phyloP scores from a whole-genome alignment of 768 basidiomycete genomes.

The Cystofilobasidium capitatum region DNA sequence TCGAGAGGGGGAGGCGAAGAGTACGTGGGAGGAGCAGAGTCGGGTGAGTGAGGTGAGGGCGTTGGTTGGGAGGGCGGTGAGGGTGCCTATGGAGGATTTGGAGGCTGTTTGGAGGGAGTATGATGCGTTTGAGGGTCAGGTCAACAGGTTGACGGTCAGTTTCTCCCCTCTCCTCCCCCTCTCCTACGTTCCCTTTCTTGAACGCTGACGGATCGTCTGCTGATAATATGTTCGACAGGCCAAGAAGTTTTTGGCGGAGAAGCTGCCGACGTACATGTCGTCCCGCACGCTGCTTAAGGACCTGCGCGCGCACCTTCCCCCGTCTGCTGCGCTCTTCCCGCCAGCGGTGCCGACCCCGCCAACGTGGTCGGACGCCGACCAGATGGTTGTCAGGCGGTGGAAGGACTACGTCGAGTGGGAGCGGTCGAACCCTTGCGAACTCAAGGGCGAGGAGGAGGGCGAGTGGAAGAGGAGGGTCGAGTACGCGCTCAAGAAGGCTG shows the following conservation, averaged over 20 bases:
- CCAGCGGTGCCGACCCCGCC: constrained; percentile 58
- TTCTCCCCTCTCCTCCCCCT: neutral
- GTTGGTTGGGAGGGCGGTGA: constrained; percentile 85
- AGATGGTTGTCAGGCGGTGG: constrained; percentile 73
- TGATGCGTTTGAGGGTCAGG: constrained; percentile 75
- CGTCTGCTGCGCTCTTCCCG: constrained; percentile 34
- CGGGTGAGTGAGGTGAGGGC: constrained; percentile 88
- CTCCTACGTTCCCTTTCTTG: neutral
- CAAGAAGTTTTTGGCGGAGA: constrained; percentile 88
- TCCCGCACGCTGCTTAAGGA: constrained; percentile 80
- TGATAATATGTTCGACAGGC: constrained; percentile 46
- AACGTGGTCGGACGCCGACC: constrained; percentile 61
- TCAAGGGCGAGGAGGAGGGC: constrained; percentile 65
- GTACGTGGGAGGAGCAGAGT: constrained; percentile 91
- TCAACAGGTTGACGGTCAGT: constrained; percentile 75
- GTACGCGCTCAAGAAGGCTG: constrained; percentile 76
- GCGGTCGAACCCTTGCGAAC: constrained; percentile 82
- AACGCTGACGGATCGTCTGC: neutral
- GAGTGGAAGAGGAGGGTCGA: constrained; percentile 53
- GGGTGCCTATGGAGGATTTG: constrained; percentile 87
- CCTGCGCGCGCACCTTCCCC: constrained; percentile 47
- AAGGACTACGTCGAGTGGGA: constrained; percentile 91
- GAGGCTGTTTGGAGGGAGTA: constrained; percentile 89
- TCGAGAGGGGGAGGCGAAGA: constrained; percentile 64
- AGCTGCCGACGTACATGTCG: constrained; percentile 90